Percentiles rank a stretch among this genome's conserved stretches.
phyloP scores from a whole-genome alignment of 371 early-diverging fungal species.

The Basidiobolus meristosporus region DNA sequence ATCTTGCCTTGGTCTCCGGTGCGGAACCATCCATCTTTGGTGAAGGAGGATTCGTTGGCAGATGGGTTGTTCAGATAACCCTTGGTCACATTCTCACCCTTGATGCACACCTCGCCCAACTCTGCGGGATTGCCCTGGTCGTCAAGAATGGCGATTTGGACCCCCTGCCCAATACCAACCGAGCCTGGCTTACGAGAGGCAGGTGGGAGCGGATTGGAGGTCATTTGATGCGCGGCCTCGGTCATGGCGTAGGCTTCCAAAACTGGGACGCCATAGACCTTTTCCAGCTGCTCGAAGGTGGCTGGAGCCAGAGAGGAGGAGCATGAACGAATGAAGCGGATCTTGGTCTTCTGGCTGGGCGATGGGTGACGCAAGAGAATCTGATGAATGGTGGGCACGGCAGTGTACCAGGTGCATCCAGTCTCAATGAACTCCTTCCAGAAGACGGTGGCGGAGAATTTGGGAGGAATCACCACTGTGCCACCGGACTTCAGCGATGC shows the following conservation, averaged over 20 bases:
- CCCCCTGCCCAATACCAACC: conserved; percentile 67
- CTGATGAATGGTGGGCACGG: conserved; percentile 82
- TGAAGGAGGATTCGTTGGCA: conserved; percentile 53
- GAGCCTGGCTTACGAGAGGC: conserved; percentile 56
- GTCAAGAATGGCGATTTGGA: conserved; percentile 53
- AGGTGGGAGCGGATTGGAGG: conserved; percentile 66
- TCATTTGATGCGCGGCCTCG: conserved; percentile 83
- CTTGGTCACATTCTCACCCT: conserved; percentile 56
- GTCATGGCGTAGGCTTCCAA: conserved; percentile 87
- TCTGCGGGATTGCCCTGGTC: conserved; percentile 35
- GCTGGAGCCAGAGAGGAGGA: conserved; percentile 65
- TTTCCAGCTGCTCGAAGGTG: conserved; percentile 44
- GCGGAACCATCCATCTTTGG: conserved; percentile 42
- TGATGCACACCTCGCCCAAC: conserved; percentile 77
- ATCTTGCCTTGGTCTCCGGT: conserved; percentile 67
- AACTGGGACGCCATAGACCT: conserved; percentile 52
- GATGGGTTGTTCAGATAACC: conserved; percentile 64
- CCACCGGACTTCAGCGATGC: conserved; percentile 61
- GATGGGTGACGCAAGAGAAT: conserved; percentile 38
- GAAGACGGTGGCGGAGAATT: conserved; percentile 60
- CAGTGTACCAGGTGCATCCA: conserved; percentile 58
- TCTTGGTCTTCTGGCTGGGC: conserved; percentile 10
- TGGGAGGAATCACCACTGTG: conserved; percentile 50
- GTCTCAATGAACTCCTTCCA: conserved; percentile 48
- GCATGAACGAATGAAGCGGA: conserved; percentile 75